These are phyloP conservation scores for Pythium utonaiense DNA, from an alignment of 352 stramenopile genomes.

Conservation along the genomic window DNA sequence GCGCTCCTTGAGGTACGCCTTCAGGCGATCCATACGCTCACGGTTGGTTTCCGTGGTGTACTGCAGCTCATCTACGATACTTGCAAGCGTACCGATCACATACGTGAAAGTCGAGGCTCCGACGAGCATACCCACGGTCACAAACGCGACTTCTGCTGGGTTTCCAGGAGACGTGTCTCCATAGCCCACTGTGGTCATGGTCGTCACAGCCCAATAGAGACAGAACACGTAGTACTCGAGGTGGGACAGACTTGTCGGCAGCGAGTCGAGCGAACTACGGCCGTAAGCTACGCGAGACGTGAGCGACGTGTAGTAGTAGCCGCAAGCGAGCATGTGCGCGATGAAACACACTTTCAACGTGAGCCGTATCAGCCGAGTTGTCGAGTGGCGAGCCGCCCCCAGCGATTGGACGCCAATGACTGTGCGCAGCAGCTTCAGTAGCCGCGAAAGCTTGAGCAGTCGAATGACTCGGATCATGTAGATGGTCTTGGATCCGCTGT, in stretches of 20 bases:
- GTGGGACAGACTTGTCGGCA: constrained; percentile 27
- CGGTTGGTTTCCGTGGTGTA: constrained; percentile 43
- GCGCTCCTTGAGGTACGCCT: constrained; percentile 71
- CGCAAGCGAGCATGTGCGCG: constrained; percentile 53
- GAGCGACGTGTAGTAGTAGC: constrained; percentile 56
- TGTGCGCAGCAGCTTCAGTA: constrained; percentile 84
- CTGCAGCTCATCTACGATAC: constrained; percentile 72
- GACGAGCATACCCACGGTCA: constrained; percentile 50
- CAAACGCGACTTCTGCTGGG: constrained; percentile 49
- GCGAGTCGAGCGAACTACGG: constrained; percentile 25
- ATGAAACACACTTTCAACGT: constrained; percentile 64
- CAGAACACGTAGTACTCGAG: constrained; percentile 66
- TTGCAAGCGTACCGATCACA: constrained; percentile 71
- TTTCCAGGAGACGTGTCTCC: constrained; percentile 63
- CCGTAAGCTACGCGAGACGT: constrained; percentile 31
- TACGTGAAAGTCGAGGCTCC: constrained; percentile 74
- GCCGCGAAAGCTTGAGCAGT: constrained; percentile 78
- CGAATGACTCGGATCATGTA: constrained; percentile 65
- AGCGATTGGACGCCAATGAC: constrained; percentile 51
- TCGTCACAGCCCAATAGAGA: constrained; percentile 76
- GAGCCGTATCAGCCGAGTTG: constrained; percentile 50
- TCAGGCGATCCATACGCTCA: constrained; percentile 69
- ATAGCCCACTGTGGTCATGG: constrained; percentile 80
- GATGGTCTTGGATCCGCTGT: constrained; percentile 29
- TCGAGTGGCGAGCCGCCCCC: constrained; percentile 45